Base-by-base conservation (phyloP, 129 eudicot species). In the Artemisia annua region DNA sequence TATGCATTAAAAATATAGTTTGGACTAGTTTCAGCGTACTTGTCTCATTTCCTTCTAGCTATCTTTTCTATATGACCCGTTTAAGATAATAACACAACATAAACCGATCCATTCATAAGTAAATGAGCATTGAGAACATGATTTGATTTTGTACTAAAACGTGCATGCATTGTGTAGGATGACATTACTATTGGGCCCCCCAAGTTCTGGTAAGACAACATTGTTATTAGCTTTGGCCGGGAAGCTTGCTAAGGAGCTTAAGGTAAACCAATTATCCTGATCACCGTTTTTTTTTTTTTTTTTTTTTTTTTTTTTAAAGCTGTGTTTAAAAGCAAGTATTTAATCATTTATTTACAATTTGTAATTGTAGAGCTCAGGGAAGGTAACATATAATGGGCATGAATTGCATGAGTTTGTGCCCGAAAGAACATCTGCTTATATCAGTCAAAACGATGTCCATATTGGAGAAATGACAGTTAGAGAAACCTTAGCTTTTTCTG, bases 381-480 rank as follows among this genome's bases (percentile, higher is more conserved):
- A 18, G 61, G 98, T 92, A 80, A 87, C 89, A 50, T 92, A 92
- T 53, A 92, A 92, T 16, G 98, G 98, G 48, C 96, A 89, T 65
- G 79, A 65, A 5, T 75, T 92, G 85, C 53, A 81, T 2, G 94
- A 92, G 72, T 92, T 92, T 73, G 96, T 92, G 19, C 94, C 98
- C 1, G 91, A 87, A 69, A 89, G 90, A 85, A 92, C 98, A 16
- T 87, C 98, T 67, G 96, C 96, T 14, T 92, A 92, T 79, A 85
- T 92, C 65, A 87, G 98, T 61, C 98, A 92, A 79, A 72, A 92
- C 30, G 98, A 92, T 89, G 85, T 89, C 26, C 98, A 92, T 74
- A 87, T 89, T 19, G 96, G 96, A 82, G 98, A 92, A 77, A 83
- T 92, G 96, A 92, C 98, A 1, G 98, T 92, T 16, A 82, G 98